These are phyloP conservation scores for Capsella rubella DNA, from an alignment of 441 rosid species.

Conservation along the genomic window DNA sequence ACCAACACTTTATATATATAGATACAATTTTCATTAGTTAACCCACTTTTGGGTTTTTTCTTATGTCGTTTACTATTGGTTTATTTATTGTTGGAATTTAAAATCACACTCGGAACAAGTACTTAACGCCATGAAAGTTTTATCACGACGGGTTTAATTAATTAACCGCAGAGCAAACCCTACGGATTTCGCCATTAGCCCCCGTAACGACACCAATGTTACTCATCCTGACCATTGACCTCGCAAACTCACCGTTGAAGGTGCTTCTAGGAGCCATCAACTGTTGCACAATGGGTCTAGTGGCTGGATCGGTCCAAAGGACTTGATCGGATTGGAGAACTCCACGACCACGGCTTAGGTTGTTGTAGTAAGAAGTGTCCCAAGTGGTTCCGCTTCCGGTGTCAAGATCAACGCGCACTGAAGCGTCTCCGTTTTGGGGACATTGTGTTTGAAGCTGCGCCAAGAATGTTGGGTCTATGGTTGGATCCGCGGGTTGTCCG, in stretches of 20 bases:
- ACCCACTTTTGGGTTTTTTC: slow-evolving; percentile 27
- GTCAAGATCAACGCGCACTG: slow-evolving; percentile 56
- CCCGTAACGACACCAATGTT: slow-evolving; percentile 62
- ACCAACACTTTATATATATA: slow-evolving; percentile 28
- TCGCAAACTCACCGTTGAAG: slow-evolving; percentile 59
- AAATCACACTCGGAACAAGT: slow-evolving; percentile 28
- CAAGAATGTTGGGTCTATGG: slow-evolving; percentile 55
- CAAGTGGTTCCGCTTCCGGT: slow-evolving; percentile 55
- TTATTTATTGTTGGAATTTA: slow-evolving; percentile 31
- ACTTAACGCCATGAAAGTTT: slow-evolving; percentile 25
- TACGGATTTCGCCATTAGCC: slow-evolving; percentile 63
- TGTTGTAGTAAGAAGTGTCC: slow-evolving; percentile 59
- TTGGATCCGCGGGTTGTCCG: slow-evolving; percentile 41
- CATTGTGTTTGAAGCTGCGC: slow-evolving; percentile 57
- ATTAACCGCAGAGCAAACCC: slow-evolving; percentile 57
- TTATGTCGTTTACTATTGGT: slow-evolving; percentile 21
- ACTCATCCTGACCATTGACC: slow-evolving; percentile 76
- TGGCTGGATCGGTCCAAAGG: slow-evolving; percentile 60
- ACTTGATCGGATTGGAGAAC: slow-evolving; percentile 60
- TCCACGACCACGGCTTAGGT: slow-evolving; percentile 60
- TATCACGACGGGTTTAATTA: slow-evolving; percentile 33
- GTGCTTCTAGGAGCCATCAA: slow-evolving; percentile 45
- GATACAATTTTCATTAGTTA: slow-evolving; percentile 29
- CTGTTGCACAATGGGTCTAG: slow-evolving; percentile 53
- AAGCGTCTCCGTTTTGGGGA: slow-evolving; percentile 50